These are phyloP conservation scores for Crepidotus variabilis DNA, from an alignment of 768 basidiomycete species.

Conservation along the genomic window DNA sequence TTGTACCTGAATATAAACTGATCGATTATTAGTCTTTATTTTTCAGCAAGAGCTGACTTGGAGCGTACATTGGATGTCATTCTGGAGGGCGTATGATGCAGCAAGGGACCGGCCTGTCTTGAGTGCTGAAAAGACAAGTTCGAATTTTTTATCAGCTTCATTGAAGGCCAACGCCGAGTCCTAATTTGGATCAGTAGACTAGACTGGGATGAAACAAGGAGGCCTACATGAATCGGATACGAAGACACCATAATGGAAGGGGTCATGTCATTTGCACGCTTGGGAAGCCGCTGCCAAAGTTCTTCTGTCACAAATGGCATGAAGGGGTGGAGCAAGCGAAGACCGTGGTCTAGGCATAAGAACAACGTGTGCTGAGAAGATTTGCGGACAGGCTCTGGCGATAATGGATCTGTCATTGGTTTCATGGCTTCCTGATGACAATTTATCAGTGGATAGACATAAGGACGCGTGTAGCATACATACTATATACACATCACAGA, in stretches of 20 bases:
- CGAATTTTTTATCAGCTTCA: constrained; percentile 81
- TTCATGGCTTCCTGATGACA: constrained; percentile 90
- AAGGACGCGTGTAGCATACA: constrained; percentile 21
- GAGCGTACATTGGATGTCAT: constrained; percentile 67
- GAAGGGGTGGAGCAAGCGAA: constrained; percentile 91
- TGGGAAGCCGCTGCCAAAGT: constrained; percentile 93
- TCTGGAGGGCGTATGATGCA: constrained; percentile 85
- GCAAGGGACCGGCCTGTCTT: constrained; percentile 81
- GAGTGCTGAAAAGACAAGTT: constrained; percentile 76
- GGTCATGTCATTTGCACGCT: constrained; percentile 76
- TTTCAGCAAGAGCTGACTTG: neutral
- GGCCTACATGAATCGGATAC: constrained; percentile 76
- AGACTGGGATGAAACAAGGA: neutral
- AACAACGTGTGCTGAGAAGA: constrained; percentile 97
- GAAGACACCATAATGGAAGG: constrained; percentile 87
- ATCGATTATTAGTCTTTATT: constrained; percentile 4
- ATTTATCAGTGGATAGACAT: neutral
- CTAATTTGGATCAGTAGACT: constrained; percentile 29
- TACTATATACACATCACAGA: constrained; percentile 99
- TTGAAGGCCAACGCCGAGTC: constrained; percentile 57
- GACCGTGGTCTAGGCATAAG: constrained; percentile 87
- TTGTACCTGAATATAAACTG: constrained; percentile 79
- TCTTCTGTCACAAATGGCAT: constrained; percentile 99
- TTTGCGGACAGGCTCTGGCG: constrained; percentile 53
- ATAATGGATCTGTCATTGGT: constrained; percentile 86